These are phyloP conservation scores for Biscogniauxia marginata DNA, from an alignment of 2,329 filamentous ascomycete genomes.

Conservation along the genomic window DNA sequence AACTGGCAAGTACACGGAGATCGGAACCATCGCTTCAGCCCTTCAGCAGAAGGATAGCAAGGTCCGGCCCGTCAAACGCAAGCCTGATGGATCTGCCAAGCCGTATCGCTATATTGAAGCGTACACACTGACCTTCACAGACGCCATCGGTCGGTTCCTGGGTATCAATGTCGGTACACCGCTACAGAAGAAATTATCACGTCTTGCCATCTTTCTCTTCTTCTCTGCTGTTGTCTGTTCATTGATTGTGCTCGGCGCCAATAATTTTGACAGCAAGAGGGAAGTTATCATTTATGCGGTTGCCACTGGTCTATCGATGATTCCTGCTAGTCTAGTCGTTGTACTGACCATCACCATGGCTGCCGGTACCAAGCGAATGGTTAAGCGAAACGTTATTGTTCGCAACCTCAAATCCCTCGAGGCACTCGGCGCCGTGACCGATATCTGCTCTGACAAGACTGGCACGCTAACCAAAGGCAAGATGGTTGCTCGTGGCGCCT, in stretches of 20 bases:
- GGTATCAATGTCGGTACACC: constrained; percentile 69
- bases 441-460: constrained; percentile 54
- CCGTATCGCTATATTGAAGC: constrained; percentile 51
- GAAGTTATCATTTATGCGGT: constrained; percentile 66
- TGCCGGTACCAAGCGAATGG: constrained; percentile 58
- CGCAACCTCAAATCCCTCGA: constrained; percentile 57
- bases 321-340: constrained; percentile 61
- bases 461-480: constrained; percentile 63
- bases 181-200: constrained; percentile 66
- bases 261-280: constrained; percentile 50
- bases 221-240: constrained; percentile 65
- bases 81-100: constrained; percentile 50
- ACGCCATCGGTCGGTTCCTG: constrained; percentile 61
- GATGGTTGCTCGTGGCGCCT: constrained; percentile 61
- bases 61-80: constrained; percentile 50
- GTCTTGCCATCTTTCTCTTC: constrained; percentile 66
- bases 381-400: constrained; percentile 56
- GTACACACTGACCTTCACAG: constrained; percentile 49
- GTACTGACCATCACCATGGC: constrained; percentile 67
- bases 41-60: constrained; percentile 56
- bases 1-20: constrained; percentile 60
- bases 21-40: constrained; percentile 62
- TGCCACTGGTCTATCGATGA: constrained; percentile 58
- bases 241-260: constrained; percentile 66
- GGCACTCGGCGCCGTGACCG: constrained; percentile 60